Evolutionary conservation across 768 basidiomycete species (phyloP), one percentile per base, ranked within the genome.

Genomic region (Lactarius psammicola): DNA sequence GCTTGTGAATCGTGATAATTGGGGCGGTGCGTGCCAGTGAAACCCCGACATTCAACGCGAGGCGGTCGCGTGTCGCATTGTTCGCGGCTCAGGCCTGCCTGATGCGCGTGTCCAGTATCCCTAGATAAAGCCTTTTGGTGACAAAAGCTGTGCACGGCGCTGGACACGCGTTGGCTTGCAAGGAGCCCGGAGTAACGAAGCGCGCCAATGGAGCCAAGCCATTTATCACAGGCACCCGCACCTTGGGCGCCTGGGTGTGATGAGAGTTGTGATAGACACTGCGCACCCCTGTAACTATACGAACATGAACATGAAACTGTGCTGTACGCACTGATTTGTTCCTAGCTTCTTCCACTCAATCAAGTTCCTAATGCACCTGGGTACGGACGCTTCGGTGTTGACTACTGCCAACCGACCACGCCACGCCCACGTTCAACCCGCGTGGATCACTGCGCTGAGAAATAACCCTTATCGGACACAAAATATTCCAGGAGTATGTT

Each of bases 1-100:
- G 28, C 11, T 46, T 59, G 66, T 67, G 66, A 67, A 63, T 63
- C 13, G 61, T 63, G 66, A 66, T 55, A 38, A 59, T 62, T 28
- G 31, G 49, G 56, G 65, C 46, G 26, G 54, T 56, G 51, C 31
- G 44, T 46, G 56, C 49, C 23, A 5, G 26, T 51, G 13, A 26
- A 33, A 36, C 57, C 57, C 61, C 56, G 57, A 55, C 56, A 55
- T 55, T 55, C 57, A 62, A 59, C 57, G 59, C 62, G 66, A 67
- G 66, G 66, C 33, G 4, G 40, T 59, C 62, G 66, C 66, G 53
- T 67, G 61, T 46, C 26, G n/a, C 28, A 59, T 59, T 46, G 38
- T 54, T 58, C 66, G 66, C 57, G 49, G 49, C 51, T 44, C 13
- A 54, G 3, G 56, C 34, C 65, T 59, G 66, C 51, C 33, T 67